These are phyloP conservation scores for Candida quercuum DNA, from an alignment of 805 yeast genomes.

Conservation along the genomic window DNA sequence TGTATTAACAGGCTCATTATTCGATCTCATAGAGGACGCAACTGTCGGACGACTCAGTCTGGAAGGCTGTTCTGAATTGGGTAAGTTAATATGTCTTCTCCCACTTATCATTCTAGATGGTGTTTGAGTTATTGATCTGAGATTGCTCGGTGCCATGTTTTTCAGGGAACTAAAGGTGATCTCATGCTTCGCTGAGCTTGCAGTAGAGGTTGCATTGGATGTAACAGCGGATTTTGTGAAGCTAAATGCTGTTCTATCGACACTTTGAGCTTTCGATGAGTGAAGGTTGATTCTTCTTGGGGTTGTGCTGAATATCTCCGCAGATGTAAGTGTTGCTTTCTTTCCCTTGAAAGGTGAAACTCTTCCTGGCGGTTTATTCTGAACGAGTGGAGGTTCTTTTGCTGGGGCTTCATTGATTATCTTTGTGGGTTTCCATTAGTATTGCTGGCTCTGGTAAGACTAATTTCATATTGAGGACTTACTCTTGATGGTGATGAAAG, in stretches of 20 bases:
- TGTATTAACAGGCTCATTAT: constrained; percentile 8
- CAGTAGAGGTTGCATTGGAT: not conserved
- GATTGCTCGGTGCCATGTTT: constrained; percentile 23
- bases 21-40: constrained; percentile 2
- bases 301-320: constrained; percentile 21
- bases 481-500: not conserved
- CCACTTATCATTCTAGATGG: constrained; percentile 27
- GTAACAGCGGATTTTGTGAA: not conserved
- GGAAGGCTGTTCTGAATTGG: constrained; percentile 23
- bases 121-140: constrained; percentile 14
- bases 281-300: constrained; percentile 23
- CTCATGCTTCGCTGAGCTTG: constrained; percentile 8
- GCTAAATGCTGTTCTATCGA: constrained; percentile 19
- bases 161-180: constrained; percentile 24
- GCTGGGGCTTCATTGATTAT: too few species aligned
- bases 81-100: constrained; percentile 19
- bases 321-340: constrained; percentile 8
- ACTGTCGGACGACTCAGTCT: constrained; percentile 10
- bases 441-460: too few species aligned
- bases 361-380: constrained; percentile 19
- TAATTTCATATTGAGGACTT: not conserved
- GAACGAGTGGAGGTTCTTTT: constrained; percentile 4
- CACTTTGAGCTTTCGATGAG: constrained; percentile 24
- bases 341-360: constrained; percentile 22
- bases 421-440: too few species aligned